Evolutionary conservation across 768 basidiomycete genomes (phyloP).

Genomic region (Auriscalpium microsporum): DNA sequence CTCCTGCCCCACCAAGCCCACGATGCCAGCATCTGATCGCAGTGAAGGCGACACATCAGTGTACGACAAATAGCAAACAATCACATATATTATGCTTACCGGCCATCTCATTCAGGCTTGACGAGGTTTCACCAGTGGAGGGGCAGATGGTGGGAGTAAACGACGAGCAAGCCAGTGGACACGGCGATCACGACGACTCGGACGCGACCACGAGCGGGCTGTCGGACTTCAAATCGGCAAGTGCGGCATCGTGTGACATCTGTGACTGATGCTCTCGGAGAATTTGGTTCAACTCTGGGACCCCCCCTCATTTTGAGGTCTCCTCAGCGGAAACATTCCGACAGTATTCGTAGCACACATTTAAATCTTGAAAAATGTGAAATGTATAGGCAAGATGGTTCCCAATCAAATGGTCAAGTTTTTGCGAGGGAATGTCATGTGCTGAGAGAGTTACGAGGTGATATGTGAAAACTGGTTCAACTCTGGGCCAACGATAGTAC

Average conservation of each 20-base stretch:
- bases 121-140: neutral
- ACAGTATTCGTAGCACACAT: neutral
- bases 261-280: neutral
- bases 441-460: neutral
- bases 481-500: neutral
- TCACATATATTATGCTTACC: neutral
- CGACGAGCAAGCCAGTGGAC: too few relatives aligned
- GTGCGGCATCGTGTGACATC: neutral
- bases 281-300: neutral
- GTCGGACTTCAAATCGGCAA: neutral
- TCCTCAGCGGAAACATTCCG: neutral
- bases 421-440: neutral
- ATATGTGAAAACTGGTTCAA: neutral
- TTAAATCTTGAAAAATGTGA: neutral
- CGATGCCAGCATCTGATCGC: too few relatives aligned
- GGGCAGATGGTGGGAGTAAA: neutral
- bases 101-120: neutral
- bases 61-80: too few relatives aligned
- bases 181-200: too few relatives aligned
- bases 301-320: neutral
- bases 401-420: neutral
- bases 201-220: too few relatives aligned
- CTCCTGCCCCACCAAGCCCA: too few relatives aligned
- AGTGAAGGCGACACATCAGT: too few relatives aligned
- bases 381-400: neutral